Evolutionary conservation across 495 filamentous ascomycete species (phyloP).

Genomic region (Lasiosphaeria hispida): DNA sequence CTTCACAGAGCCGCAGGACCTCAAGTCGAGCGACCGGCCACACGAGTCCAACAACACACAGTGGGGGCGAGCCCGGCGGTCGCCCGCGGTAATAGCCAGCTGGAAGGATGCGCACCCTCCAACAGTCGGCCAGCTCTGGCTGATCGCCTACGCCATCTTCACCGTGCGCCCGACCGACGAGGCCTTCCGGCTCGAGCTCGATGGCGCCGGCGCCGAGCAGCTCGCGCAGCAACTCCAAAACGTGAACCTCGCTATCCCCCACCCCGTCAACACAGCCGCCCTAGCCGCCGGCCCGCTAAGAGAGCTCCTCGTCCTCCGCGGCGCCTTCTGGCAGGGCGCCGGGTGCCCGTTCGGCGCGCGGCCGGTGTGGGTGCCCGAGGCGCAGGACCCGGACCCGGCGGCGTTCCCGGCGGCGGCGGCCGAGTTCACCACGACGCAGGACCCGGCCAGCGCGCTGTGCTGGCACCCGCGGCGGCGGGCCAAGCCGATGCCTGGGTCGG

Average conservation of each 20-base stretch:
- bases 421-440: constrained; percentile 53
- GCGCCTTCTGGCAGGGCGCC: constrained; percentile 68
- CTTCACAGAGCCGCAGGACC: constrained; percentile 44
- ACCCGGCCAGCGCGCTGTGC: constrained; percentile 25
- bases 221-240: constrained; percentile 50
- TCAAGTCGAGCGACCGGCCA: constrained; percentile 46
- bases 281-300: constrained; percentile 11
- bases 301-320: constrained; percentile 45
- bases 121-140: constrained; percentile 60
- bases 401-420: constrained; percentile 54
- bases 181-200: constrained; percentile 50
- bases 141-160: constrained; percentile 58
- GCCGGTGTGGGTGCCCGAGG: constrained; percentile 54
- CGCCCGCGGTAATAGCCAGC: constrained; percentile 34
- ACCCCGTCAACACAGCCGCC: constrained; percentile 34
- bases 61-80: constrained; percentile 46
- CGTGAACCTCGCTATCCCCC: constrained; percentile 51
- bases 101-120: constrained; percentile 41
- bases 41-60: constrained; percentile 46
- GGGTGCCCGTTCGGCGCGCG: constrained; percentile 62
- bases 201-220: constrained; percentile 37
- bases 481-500: constrained; percentile 59
- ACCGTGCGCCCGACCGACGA: constrained; percentile 53
- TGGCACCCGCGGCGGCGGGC: constrained; percentile 60
- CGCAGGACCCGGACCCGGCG: constrained; percentile 33